Conservation (phyloP, 495 filamentous ascomycete species). For the Annulohypoxylon bovei region DNA sequence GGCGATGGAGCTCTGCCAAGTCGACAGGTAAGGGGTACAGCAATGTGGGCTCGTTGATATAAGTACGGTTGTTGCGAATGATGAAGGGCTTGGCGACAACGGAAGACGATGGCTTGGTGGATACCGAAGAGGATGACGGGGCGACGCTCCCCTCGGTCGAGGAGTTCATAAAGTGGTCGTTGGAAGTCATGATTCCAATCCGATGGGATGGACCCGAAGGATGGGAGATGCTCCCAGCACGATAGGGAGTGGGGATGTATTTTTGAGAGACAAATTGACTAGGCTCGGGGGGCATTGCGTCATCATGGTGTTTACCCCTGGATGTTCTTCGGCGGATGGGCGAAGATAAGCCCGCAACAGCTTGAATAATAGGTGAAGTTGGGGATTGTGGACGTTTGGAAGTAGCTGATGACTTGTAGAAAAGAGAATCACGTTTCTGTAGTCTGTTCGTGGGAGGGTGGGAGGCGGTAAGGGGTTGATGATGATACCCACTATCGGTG, state of each 20-base stretch:
- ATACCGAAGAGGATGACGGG: constrained; percentile 38
- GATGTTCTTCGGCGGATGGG: constrained; percentile 28
- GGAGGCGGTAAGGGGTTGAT: constrained; percentile 3
- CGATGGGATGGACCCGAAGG: constrained; percentile 45
- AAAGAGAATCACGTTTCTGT: constrained; percentile 37
- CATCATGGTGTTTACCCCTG: constrained; percentile 48
- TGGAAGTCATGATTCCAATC: constrained; percentile 40
- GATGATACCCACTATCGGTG: constrained; percentile 24
- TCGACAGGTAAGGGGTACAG: constrained; percentile 90
- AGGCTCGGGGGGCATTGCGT: constrained; percentile 50
- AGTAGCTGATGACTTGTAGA: constrained; percentile 12
- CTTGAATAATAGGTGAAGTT: constrained; percentile 22
- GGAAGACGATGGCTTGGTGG: constrained; percentile 28
- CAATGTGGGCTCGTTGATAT: constrained; percentile 77
- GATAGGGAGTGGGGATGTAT: constrained; percentile 36
- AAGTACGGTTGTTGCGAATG: constrained; percentile 79
- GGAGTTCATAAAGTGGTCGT: constrained; percentile 36
- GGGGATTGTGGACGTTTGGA: constrained; percentile 29
- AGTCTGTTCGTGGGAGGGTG: constrained; percentile 17
- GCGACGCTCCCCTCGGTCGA: constrained; percentile 42
- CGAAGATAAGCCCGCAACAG: constrained; percentile 23
- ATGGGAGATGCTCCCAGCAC: constrained; percentile 55
- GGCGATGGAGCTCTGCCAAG: constrained; percentile 85
- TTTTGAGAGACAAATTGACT: constrained; percentile 37
- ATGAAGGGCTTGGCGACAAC: constrained; percentile 68